A percentile compares a stretch with the other conserved stretches of the same genome.
phyloP scores from a whole-genome alignment of 331 rosid species.

The Pyrus hybrid region DNA sequence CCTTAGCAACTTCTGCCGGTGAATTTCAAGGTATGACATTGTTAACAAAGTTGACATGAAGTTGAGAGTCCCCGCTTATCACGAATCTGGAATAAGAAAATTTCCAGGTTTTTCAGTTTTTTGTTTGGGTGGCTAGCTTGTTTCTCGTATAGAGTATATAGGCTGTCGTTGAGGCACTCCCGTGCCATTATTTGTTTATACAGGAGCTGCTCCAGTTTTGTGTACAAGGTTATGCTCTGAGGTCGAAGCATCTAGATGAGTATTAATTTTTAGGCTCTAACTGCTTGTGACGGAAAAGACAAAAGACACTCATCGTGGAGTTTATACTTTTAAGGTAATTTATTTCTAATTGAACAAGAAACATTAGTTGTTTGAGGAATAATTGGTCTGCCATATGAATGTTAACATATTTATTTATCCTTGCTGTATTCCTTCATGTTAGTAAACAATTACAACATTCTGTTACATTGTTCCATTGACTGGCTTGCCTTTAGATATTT shows the following conservation, averaged over 20 bases:
- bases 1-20: constrained; percentile 7
- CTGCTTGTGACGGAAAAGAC: constrained; percentile 2
- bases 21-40: background rate
- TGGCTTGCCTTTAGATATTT: background rate
- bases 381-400: background rate
- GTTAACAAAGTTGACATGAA: constrained; percentile 9
- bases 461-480: background rate
- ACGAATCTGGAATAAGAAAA: background rate
- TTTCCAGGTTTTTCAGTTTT: background rate
- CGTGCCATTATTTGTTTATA: constrained; percentile 10
- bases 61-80: constrained; percentile 14
- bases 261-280: constrained; percentile 10
- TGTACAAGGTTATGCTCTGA: background rate
- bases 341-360: background rate
- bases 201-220: constrained; percentile 10
- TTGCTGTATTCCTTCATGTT: background rate
- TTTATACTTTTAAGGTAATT: constrained; percentile 2
- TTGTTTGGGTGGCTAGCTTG: background rate
- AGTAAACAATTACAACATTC: background rate
- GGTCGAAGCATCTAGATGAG: constrained; percentile 1
- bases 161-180: background rate
- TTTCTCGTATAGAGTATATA: background rate
- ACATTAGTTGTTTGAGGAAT: background rate
- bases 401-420: background rate
- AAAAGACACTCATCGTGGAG: background rate